Evolutionary conservation across 2,329 filamentous ascomycete genomes (phyloP), one percentile per base, ranked within the genome.

Genomic region (Amauroascus verrucosus): DNA sequence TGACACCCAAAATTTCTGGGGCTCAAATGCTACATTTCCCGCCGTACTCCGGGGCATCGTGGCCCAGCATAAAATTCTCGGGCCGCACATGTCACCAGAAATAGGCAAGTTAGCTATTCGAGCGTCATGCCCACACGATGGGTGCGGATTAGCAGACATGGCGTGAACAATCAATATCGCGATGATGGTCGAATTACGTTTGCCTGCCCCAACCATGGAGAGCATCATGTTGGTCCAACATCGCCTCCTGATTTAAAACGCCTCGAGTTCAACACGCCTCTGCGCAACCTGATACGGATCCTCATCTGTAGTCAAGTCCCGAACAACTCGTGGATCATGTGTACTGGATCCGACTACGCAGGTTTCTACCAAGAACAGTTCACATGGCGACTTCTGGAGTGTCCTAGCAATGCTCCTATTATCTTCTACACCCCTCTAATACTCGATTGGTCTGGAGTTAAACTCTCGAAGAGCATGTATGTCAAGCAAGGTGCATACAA

Each of bases 131-230:
- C 54, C 55, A 7, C 41, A 53, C 41, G 50, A 53, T 1, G 52
- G 48, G 3, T 61, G 59, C 32, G 56, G 56, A 16, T 18, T 61
- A 18, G 55, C 59, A 38, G 59, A 61, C 56, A 61, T 18, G 59
- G 59, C 1, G 32, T 55, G 2, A 46, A 53, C 38, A 61, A 60
- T 54, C 40, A 32, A n/a, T 60, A 61, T 28, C 18, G 24, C 40
- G 24, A 44, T 14, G 40, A 44, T 44, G 40, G 40, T 22, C n/a
- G 41, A 44, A 40, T 54, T 26, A 53, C 44, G n/a, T 52, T 48
- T 16, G 11, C 49, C 18, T 54, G 9, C 40, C 55, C 35, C n/a
- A 48, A 16, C 16, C 46, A 48, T 48, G 46, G 46, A 22, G 46
- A 33, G 16, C 46, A 48, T 22, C 32, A 48, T 14, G 46, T 48